Base-by-base conservation (phyloP, 2,329 filamentous ascomycete species). In the Cladophialophora bantiana region DNA sequence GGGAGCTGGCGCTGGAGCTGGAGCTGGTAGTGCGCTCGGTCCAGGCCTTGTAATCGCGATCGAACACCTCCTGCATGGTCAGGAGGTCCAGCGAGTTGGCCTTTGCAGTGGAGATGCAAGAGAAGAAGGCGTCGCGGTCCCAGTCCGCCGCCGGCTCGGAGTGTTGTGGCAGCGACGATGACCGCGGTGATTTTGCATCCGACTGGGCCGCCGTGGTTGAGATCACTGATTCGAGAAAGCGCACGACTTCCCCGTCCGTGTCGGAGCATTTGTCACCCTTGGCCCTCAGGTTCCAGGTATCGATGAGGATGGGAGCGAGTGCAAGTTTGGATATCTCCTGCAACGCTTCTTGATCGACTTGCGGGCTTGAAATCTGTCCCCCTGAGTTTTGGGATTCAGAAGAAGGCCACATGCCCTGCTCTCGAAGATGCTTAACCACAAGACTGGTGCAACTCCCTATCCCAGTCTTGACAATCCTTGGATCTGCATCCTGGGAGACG, bases 31-130 rank as follows among this genome's bases (percentile, higher is more conserved):
- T 35, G 7, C 70, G 64, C 12, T 71, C 84, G 0, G 78, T 79
- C 87, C 87, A 90, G 59, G 85, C 79, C 75, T 90, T 90, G 73
- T 88, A 90, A 74, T 90, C 87, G 67, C 88, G 86, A 45, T 83
- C 81, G 64, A 89, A 75, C 20, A 88, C 83, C 71, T 89, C 87
- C 2, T 81, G 75, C 67, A 88, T 73, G 10, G 78, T 81, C 31
- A 90, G 75, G 2, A 80, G 75, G 48, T 83, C 82, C 42, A 89
- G 74, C 52, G 79, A 84, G 65, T 87, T 80, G 54, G 81, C 78
- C 75, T 89, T 89, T 2, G 86, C 84, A 20, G 79, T 71, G 32
- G 82, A 78, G 38, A 89, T 81, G 61, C 82, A 75, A 1, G 79
- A 67, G 74, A 84, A 88, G 73, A 88, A 87, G 6, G 69, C 71